Percentiles rank a stretch among this genome's conserved stretches.
Conservation (phyloP, 306 rosid genomes). For the Quillaja saponaria region DNA sequence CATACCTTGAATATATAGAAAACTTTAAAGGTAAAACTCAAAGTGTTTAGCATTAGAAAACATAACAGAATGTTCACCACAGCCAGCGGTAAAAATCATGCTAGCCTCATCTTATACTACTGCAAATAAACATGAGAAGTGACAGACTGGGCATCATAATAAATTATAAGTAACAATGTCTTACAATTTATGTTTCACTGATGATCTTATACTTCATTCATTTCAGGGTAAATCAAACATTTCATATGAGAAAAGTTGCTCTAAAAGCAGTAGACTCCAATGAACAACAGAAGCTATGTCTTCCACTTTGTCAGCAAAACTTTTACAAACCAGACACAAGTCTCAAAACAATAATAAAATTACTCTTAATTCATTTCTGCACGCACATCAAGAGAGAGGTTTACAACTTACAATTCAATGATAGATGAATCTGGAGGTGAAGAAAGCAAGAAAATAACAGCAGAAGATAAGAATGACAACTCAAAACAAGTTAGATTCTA, state of each 20-base stretch:
- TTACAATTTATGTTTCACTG: slow-evolving; percentile 3
- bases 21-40: slow-evolving; percentile 3
- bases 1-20: no score
- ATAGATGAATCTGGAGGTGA: no score
- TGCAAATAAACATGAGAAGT: slow-evolving; percentile 8
- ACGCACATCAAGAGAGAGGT: no score
- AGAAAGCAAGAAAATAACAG: no score
- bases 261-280: slow-evolving; percentile 24
- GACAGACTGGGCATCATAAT: background rate
- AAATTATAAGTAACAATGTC: background rate
- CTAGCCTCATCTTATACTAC: slow-evolving; percentile 5
- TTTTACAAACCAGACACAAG: no score
- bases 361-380: no score
- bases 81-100: slow-evolving; percentile 10
- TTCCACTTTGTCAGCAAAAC: slow-evolving; percentile 25
- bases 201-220: slow-evolving; percentile 14
- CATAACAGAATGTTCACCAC: background rate
- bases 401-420: no score
- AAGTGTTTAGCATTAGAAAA: slow-evolving; percentile 12
- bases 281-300: slow-evolving; percentile 9
- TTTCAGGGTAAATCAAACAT: slow-evolving; percentile 24
- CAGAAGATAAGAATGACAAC: no score
- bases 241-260: slow-evolving; percentile 23
- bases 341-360: no score
- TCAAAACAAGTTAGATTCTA: no score